Conservation (phyloP, 2,329 filamentous ascomycete genomes). For the Xylaria digitata region DNA sequence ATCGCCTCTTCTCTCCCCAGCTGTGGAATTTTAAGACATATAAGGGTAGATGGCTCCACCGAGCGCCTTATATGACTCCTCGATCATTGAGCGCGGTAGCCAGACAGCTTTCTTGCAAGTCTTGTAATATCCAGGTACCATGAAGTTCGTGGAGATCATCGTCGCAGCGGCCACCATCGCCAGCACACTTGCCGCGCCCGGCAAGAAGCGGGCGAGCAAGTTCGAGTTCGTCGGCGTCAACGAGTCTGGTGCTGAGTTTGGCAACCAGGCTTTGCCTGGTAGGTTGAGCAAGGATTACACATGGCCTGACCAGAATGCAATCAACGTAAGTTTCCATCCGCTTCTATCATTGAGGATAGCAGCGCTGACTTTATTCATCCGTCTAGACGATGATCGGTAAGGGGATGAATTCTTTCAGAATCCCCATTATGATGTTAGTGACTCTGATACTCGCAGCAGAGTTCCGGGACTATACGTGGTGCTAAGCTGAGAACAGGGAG, state of each 20-base stretch:
- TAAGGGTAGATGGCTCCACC: constrained; percentile 12
- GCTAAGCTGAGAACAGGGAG: constrained; percentile 59
- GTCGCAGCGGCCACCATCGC: constrained; percentile 47
- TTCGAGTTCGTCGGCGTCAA: constrained; percentile 54
- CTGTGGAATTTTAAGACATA: constrained; percentile 16
- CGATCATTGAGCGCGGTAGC: background rate
- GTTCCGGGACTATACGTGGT: background rate
- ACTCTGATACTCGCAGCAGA: constrained; percentile 27
- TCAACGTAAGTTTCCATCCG: constrained; percentile 48
- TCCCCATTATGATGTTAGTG: constrained; percentile 66
- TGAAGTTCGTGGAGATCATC: constrained; percentile 52
- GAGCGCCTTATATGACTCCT: background rate
- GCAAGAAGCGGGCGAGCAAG: constrained; percentile 51
- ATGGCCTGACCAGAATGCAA: constrained; percentile 64
- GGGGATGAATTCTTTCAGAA: constrained; percentile 67
- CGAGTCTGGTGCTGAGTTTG: constrained; percentile 70
- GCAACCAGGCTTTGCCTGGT: constrained; percentile 66
- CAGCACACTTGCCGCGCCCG: constrained; percentile 49
- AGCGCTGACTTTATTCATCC: constrained; percentile 16
- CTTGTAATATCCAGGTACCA: constrained; percentile 37
- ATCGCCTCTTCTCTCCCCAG: background rate
- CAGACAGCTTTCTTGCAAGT: background rate
- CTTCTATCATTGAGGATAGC: background rate
- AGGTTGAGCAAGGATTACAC: constrained; percentile 67
- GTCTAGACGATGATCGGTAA: constrained; percentile 59